Percentiles rank a stretch among this genome's conserved stretches.
phyloP scores from a whole-genome alignment of 2,329 filamentous ascomycete species.

The Dactylellina leptospora region DNA sequence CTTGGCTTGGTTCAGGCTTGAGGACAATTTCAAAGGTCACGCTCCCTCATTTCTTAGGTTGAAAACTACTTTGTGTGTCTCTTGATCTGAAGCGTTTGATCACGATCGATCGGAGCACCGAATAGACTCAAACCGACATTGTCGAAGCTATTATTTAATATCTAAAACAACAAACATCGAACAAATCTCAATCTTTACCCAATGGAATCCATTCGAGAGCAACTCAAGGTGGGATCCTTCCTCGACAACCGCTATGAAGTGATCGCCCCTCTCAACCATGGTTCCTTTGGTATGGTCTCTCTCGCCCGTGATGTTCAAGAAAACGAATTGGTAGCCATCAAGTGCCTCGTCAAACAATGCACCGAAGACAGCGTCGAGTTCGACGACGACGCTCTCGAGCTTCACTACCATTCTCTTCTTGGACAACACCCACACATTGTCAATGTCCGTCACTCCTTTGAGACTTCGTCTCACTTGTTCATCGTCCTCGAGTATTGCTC shows the following conservation, averaged over 20 bases:
- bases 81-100: slow-evolving; percentile 53
- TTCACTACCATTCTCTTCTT: slow-evolving; percentile 78
- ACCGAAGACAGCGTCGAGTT: slow-evolving; percentile 69
- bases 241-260: slow-evolving; percentile 90
- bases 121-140: slow-evolving; percentile 38
- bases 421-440: slow-evolving; percentile 88
- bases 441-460: slow-evolving; percentile 88
- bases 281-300: slow-evolving; percentile 98
- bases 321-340: slow-evolving; percentile 86
- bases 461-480: slow-evolving; percentile 88
- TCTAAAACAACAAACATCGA: slow-evolving; percentile 33
- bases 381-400: slow-evolving; percentile 74
- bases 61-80: slow-evolving; percentile 49
- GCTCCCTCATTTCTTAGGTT: slow-evolving; percentile 32
- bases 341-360: slow-evolving; percentile 87
- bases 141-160: slow-evolving; percentile 46
- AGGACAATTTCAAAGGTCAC: slow-evolving; percentile 46
- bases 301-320: slow-evolving; percentile 82
- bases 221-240: slow-evolving; percentile 79
- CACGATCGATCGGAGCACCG: slow-evolving; percentile 52
- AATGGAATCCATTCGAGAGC: slow-evolving; percentile 88
- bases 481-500: slow-evolving; percentile 94
- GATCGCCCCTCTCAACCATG: slow-evolving; percentile 93
- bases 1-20: slow-evolving; percentile 49
- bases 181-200: slow-evolving; percentile 19